These are phyloP conservation scores for Erysiphe pulchra DNA, from an alignment of 2,329 filamentous ascomycete genomes.

Conservation along the genomic window DNA sequence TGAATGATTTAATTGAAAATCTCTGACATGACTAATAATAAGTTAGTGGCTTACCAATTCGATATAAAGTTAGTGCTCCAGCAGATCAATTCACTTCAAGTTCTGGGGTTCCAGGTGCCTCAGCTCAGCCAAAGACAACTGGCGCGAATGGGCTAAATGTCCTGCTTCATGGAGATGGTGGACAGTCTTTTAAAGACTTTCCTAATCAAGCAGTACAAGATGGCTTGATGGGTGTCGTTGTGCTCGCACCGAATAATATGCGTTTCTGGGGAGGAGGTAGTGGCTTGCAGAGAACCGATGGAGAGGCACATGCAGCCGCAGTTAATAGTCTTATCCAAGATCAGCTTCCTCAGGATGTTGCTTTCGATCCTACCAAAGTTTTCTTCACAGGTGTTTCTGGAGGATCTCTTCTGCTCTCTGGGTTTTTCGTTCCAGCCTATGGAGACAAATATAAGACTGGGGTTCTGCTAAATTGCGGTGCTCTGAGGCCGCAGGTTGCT, in stretches of 20 bases:
- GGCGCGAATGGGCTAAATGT: conserved; percentile 26
- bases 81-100: conserved; percentile 24
- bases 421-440: conserved; percentile 29
- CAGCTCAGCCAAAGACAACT: conserved; percentile 9
- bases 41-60: conserved; percentile 23
- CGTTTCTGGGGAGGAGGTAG: conserved; percentile 31
- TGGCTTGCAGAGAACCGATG: conserved; percentile 26
- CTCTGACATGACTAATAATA: conserved; percentile 2
- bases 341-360: conserved; percentile 24
- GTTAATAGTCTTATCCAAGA: conserved; percentile 25
- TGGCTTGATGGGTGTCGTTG: conserved; percentile 49
- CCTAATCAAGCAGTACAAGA: conserved; percentile 50
- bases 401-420: conserved; percentile 25
- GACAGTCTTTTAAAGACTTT: conserved; percentile 51
- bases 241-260: conserved; percentile 30
- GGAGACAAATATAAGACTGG: conserved; percentile 16
- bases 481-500: conserved; percentile 24
- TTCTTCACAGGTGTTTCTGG: conserved; percentile 32
- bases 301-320: conserved; percentile 27
- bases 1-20: too few relatives aligned
- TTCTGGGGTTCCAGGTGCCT: conserved; percentile 22
- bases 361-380: conserved; percentile 25
- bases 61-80: conserved; percentile 28
- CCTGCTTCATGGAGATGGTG: conserved; percentile 32
- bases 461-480: conserved; percentile 30